phyloP scores from a whole-genome alignment of 2,329 filamentous ascomycete genomes.

The Calonectria ilicicola region DNA sequence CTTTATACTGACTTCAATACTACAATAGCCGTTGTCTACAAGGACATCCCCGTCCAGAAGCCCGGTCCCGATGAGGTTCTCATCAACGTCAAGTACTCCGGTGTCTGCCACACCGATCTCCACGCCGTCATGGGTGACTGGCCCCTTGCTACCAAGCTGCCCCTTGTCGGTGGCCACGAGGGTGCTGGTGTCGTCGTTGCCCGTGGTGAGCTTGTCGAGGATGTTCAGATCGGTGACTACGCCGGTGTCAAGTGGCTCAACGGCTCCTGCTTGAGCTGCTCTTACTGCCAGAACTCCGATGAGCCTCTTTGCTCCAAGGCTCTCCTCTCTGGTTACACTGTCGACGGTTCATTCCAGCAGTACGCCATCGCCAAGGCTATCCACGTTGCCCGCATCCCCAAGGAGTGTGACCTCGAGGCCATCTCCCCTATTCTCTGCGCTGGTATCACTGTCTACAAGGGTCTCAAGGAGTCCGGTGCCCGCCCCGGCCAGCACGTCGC shows the following conservation, averaged over 20 bases:
- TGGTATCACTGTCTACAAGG: constrained; percentile 91
- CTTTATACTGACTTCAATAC: constrained; percentile 29
- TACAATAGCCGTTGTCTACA: constrained; percentile 72
- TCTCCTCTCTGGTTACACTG: constrained; percentile 88
- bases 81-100: constrained; percentile 89
- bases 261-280: constrained; percentile 84
- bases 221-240: constrained; percentile 84
- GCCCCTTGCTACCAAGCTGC: constrained; percentile 85
- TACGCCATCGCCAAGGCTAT: constrained; percentile 89
- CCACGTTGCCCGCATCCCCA: constrained; percentile 85
- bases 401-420: constrained; percentile 80
- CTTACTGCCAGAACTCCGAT: constrained; percentile 83
- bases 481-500: constrained; percentile 82
- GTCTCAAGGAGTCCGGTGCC: constrained; percentile 85
- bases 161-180: constrained; percentile 85
- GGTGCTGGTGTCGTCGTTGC: constrained; percentile 88
- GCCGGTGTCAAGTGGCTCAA: constrained; percentile 96
- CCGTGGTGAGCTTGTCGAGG: constrained; percentile 79
- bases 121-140: constrained; percentile 89
- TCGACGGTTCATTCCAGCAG: constrained; percentile 94
- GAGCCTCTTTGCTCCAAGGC: constrained; percentile 86
- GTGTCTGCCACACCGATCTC: constrained; percentile 90
- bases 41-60: constrained; percentile 83
- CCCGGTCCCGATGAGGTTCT: constrained; percentile 92
- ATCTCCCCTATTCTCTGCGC: constrained; percentile 86